These are phyloP conservation scores for Cryptococcus wingfieldii DNA, from an alignment of 1,284 basidiomycete genomes.

Conservation along the genomic window DNA sequence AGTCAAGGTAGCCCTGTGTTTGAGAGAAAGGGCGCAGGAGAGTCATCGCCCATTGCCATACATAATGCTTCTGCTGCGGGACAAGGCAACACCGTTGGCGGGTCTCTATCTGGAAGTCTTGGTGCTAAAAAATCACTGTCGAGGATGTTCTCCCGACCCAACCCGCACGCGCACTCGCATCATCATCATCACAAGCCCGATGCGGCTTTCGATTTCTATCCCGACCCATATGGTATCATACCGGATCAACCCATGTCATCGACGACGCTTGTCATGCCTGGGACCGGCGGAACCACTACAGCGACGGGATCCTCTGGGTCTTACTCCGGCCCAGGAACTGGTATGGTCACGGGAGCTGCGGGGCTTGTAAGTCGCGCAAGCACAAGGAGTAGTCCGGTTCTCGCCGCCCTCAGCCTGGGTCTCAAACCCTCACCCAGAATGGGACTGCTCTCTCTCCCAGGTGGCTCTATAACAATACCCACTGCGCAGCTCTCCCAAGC, in stretches of 20 bases:
- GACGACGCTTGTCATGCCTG: background rate
- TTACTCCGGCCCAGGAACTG: too few relatives aligned
- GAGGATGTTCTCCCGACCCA: too few relatives aligned
- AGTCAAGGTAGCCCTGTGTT: background rate
- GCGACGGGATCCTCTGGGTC: too few relatives aligned
- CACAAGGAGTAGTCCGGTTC: background rate
- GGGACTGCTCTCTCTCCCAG: background rate
- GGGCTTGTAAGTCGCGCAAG: background rate
- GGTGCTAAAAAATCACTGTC: too few relatives aligned
- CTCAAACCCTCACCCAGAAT: background rate
- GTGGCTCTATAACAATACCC: background rate
- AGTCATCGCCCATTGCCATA: background rate
- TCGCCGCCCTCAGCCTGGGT: background rate
- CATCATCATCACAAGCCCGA: constrained; percentile 3
- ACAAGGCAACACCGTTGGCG: too few relatives aligned
- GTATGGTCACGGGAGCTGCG: too few relatives aligned
- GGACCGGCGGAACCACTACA: background rate
- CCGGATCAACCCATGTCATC: constrained; percentile 2
- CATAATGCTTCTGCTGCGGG: too few relatives aligned
- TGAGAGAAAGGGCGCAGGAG: background rate
- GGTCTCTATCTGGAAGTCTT: too few relatives aligned
- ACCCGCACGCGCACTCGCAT: background rate
- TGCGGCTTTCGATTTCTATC: constrained; percentile 10
- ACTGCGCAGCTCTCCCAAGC: background rate
- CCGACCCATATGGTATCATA: constrained; percentile 16